phyloP scores from a whole-genome alignment of 2,329 filamentous ascomycete genomes.

The Nemania abortiva region DNA sequence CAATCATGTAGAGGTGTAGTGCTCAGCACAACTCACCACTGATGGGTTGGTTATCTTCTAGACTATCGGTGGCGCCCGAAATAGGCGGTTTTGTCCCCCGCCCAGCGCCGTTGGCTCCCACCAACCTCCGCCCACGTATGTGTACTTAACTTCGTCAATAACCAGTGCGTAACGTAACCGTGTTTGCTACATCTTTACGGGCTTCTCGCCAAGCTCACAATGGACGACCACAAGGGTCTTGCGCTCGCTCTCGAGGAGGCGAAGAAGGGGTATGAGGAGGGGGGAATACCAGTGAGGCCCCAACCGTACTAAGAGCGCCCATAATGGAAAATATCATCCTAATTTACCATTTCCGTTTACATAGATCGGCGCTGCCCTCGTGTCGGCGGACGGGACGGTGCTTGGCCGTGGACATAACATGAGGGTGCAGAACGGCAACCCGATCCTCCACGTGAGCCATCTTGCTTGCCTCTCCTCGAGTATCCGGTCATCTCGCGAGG shows the following conservation, averaged over 20 bases:
- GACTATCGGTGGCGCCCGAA: conserved; percentile 12
- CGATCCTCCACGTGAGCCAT: conserved; percentile 71
- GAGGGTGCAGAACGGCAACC: conserved; percentile 77
- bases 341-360: background rate
- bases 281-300: conserved; percentile 60
- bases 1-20: background rate
- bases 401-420: conserved; percentile 80
- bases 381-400: conserved; percentile 76
- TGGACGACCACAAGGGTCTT: conserved; percentile 58
- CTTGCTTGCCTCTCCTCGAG: background rate
- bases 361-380: conserved; percentile 68
- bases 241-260: conserved; percentile 63
- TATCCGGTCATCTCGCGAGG: background rate
- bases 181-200: background rate
- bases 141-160: background rate
- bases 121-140: background rate
- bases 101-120: conserved; percentile 12
- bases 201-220: conserved; percentile 34
- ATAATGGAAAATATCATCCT: background rate
- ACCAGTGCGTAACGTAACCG: background rate
- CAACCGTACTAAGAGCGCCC: background rate
- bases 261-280: conserved; percentile 58
- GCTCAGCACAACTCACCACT: background rate
- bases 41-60: background rate
- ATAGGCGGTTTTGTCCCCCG: conserved; percentile 9